phyloP scores from a whole-genome alignment of 345 rosid species.

The Raphanus sativus region DNA sequence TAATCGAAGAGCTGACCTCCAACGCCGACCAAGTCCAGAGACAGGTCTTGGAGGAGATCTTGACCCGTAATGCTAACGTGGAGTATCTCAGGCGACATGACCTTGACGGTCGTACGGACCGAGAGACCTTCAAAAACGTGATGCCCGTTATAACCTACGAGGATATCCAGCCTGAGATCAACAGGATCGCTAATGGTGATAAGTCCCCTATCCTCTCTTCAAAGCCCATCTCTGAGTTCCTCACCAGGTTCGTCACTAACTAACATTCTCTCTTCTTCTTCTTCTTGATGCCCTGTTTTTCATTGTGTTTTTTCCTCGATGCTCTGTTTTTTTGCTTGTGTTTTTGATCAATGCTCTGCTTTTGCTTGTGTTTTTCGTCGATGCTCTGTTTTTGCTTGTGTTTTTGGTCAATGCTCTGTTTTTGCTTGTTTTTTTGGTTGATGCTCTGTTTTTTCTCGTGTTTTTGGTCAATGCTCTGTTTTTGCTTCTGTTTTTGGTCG shows the following conservation, averaged over 20 bases:
- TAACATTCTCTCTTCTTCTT: constrained; percentile 7
- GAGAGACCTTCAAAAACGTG: constrained; percentile 69
- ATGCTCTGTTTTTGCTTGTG: not conserved
- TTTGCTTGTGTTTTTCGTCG: too few relatives aligned
- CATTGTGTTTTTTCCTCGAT: not conserved
- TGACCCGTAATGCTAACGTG: constrained; percentile 78
- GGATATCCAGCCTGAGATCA: constrained; percentile 74
- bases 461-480: not conserved
- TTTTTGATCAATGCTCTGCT: not conserved
- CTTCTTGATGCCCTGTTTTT: not conserved
- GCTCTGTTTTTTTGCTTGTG: too few relatives aligned
- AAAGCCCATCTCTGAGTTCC: constrained; percentile 88
- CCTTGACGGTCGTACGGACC: constrained; percentile 61
- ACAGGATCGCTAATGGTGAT: constrained; percentile 93
- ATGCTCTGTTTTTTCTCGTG: too few relatives aligned
- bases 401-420: constrained; percentile 3
- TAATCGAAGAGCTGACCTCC: constrained; percentile 80
- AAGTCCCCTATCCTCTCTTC: constrained; percentile 82
- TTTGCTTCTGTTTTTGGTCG: too few relatives aligned
- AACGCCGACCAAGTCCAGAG: constrained; percentile 72
- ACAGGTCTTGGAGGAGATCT: constrained; percentile 73
- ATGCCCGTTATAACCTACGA: constrained; percentile 83
- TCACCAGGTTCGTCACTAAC: constrained; percentile 64
- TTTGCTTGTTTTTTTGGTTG: too few relatives aligned
- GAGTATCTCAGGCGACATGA: constrained; percentile 77